Percentiles rank a stretch among this genome's conserved stretches.
phyloP scores from a whole-genome alignment of 805 yeast genomes.

The Candida coquimbonensis region DNA sequence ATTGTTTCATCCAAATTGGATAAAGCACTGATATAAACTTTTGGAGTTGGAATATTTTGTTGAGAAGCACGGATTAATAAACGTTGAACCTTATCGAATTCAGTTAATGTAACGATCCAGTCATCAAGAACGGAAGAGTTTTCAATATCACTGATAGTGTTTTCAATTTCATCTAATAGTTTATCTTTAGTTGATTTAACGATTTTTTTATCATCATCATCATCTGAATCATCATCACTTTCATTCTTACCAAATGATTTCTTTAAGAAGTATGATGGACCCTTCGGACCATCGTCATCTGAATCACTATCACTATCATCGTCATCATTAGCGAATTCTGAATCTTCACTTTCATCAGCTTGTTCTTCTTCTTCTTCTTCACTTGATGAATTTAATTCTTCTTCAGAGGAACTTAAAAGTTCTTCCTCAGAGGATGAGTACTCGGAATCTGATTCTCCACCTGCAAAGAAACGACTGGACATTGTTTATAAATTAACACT shows the following conservation, averaged over 20 bases:
- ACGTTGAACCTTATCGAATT: constrained; percentile 74
- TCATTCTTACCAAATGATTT: constrained; percentile 31
- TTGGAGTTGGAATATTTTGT: constrained; percentile 71
- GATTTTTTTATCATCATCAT: constrained; percentile 68
- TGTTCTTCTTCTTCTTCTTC: constrained; percentile 26
- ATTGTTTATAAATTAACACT: constrained; percentile 27
- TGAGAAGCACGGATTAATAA: constrained; percentile 62
- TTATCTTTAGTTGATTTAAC: constrained; percentile 94
- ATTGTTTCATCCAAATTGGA: constrained; percentile 68
- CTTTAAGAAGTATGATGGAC: constrained; percentile 39
- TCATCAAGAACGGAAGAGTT: constrained; percentile 62
- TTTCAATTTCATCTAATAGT: constrained; percentile 78
- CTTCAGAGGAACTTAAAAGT: constrained; percentile 35
- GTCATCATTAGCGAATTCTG: constrained; percentile 29
- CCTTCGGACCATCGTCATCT: constrained; percentile 36
- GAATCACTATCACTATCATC: constrained; percentile 33
- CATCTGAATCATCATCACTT: constrained; percentile 42
- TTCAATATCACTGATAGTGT: constrained; percentile 58
- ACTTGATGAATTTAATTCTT: constrained; percentile 22
- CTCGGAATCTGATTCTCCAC: constrained; percentile 37
- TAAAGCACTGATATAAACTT: constrained; percentile 58
- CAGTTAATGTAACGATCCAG: constrained; percentile 70
- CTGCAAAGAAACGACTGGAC: constrained; percentile 83
- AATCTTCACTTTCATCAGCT: constrained; percentile 24
- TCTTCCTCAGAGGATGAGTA: constrained; percentile 39